Evolutionary conservation across 345 rosid species (phyloP), one percentile per base, ranked within the genome.

Genomic region (Ailanthus altissimus): DNA sequence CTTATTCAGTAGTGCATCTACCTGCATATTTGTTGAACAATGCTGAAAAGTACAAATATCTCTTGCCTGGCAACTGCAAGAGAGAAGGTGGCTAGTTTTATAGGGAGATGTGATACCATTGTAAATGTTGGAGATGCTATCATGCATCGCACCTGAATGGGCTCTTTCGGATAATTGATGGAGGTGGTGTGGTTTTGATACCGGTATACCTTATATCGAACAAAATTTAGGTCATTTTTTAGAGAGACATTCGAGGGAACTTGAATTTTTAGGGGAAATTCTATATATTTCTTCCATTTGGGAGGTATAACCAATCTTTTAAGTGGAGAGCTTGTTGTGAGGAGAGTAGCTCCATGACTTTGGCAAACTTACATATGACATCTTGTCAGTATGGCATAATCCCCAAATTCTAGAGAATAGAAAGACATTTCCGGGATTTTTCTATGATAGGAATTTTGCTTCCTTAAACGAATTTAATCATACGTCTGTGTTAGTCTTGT

Each of bases 51-150:
- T 93, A 90, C 85, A 91, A 78, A 70, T 89, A 84, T 83, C 85
- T 93, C 54, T 86, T 95, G 87, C 98, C 98, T 42, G 97, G 98
- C 21, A 87, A 94, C 82, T 94, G 98, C 85, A 70, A 40, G 77
- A 83, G 98, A 80, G 97, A 93, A 78, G 73, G 89, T 84, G 93
- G 88, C 88, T 94, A 86, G 92, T 64, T 46, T 75, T 46, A 72
- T 15, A 4, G 32, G 42, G 59, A 64, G 49, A 28, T 11, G 53
- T 64, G 65, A 15, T 50, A 25, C 49, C 36, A 59, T 73, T 76
- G 47, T 83, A 61, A 56, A 84, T 66, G 50, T 71, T 28, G 61
- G 65, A 62, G 74, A 68, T 73, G 53, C 78, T 23, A 40, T 75
- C 70, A 64, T 77, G 79, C 75, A 70, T 71, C 43, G 47, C 74